Base-by-base conservation (phyloP, 2,329 filamentous ascomycete genomes). In the Monilinia fructicola region DNA sequence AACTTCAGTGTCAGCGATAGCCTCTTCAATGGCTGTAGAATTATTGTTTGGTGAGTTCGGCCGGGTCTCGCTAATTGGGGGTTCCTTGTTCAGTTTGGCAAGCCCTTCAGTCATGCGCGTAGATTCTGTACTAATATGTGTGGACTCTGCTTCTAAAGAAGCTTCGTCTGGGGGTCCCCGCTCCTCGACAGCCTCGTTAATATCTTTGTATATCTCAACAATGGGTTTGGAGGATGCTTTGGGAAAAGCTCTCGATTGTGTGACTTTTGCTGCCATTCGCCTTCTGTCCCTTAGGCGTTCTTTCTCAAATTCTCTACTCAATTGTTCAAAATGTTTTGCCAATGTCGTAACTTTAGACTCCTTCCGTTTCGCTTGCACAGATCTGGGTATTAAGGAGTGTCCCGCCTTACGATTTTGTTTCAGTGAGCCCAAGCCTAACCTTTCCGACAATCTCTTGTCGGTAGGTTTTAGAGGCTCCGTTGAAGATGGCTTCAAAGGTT, bases 161-260 rank as follows among this genome's bases (percentile, higher is more conserved):
- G 77, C 70, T 64, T 92, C 90, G 54, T 90, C 86, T 0, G 83
- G 85, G 21, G 86, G 85, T 18, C 87, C 87, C 60, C 86, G 85
- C 75, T 96, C 93, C 72, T 93, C 90, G 14, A 97, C 93, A 26
- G 96, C 95, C 77, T 97, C 93, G 67, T 93, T 89, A 5, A 97
- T 92, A 77, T 97, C 92, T 71, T 91, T 90, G 76, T 98, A 99
- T 11, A 99, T 93, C 77, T 98, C 92, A 21, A 99, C 93, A 68
- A 96, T 94, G 9, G 95, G 93, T 74, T 93, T 95, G n/a, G 94
- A 96, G 23, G 92, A 93, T 52, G 93, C 92, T 70, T 95, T 87
- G 26, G 95, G 94, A 76, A 94, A 94, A 0, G 92, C 92, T 69
- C 93, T 86, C 18, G 92, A 91, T 76, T 84, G 83, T 54, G 86